Evolutionary conservation across 78 protist genomes (phyloP), one percentile per base, ranked within the genome.

Genomic region (Dictyostelium intermedium): DNA sequence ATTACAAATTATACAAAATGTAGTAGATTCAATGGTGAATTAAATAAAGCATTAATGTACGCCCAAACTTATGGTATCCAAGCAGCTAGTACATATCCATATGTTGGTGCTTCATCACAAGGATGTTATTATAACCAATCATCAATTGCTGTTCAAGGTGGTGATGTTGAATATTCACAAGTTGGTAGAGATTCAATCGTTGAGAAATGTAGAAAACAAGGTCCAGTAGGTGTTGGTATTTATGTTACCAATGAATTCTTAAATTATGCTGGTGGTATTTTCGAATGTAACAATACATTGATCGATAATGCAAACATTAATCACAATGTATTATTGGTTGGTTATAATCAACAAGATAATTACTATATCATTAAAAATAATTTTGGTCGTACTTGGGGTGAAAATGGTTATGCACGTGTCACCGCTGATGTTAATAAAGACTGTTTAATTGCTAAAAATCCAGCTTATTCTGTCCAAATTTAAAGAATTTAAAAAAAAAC

Each of bases 161-260:
- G 94, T 70, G 84, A 69, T 47, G 66, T 60, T 79, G 85, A 82
- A 77, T 60, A 43, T 53, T 69, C 87, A 34, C 50, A 69, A 10
- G 50, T 84, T 39, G 83, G 83, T n/a, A 78, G 77, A 74, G 83
- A 89, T 18, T 23, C 30, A 16, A 89, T 89, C 37, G 16, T 89
- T 16, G 53, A 35, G 2, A 89, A 80, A 74, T 60, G 83, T 37
- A 43, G 94, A 39, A 20, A 39, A 39, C 78, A 81, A 43, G 94
- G 94, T 70, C 94, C 94, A 80, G 87, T 89, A 2, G 94, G 94
- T 89, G 87, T 89, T 47, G 94, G 86, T 45, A 39, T 89, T 14
- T 81, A 50, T n/a, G 94, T 63, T 50, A 39, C 56, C 32, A 11
- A 23, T 30, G 87, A 89, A 10, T 47, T 89, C 72, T 80, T 79